Conservation (phyloP, 2,329 filamentous ascomycete genomes). For the Beauveria australis region DNA sequence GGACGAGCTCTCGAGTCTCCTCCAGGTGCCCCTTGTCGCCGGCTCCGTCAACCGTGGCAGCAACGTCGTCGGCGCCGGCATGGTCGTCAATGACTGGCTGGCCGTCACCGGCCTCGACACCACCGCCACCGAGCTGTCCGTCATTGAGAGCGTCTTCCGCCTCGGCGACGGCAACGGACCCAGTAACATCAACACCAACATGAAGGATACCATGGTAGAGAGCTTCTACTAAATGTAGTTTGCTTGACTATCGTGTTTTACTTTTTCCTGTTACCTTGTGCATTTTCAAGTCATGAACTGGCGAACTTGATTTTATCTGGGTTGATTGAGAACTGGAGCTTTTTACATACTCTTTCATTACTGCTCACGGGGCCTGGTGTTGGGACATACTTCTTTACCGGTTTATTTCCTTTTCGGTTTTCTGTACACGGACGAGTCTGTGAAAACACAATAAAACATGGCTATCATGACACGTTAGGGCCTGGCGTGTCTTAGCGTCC, state of each 20-base stretch:
- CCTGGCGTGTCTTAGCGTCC: no score
- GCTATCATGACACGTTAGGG: background rate
- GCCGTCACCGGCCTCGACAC: slow-evolving; percentile 90
- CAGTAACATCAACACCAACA: slow-evolving; percentile 67
- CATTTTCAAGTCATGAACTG: slow-evolving; percentile 10
- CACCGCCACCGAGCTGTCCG: slow-evolving; percentile 93
- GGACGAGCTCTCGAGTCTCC: slow-evolving; percentile 86
- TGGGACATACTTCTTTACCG: slow-evolving; percentile 8
- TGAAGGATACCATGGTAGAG: slow-evolving; percentile 99
- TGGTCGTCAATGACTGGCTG: slow-evolving; percentile 72
- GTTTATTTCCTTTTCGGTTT: slow-evolving; percentile 7
- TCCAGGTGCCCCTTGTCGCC: slow-evolving; percentile 93
- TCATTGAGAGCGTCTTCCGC: slow-evolving; percentile 92
- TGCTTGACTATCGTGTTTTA: background rate
- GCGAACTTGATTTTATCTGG: slow-evolving; percentile 5
- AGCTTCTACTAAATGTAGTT: slow-evolving; percentile 75
- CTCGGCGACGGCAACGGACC: slow-evolving; percentile 80
- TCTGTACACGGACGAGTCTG: slow-evolving; percentile 1
- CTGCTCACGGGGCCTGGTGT: slow-evolving; percentile 10
- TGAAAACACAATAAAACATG: background rate
- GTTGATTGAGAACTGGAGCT: slow-evolving; percentile 5
- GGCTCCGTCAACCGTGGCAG: slow-evolving; percentile 89
- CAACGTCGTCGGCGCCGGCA: slow-evolving; percentile 78
- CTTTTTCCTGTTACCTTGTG: slow-evolving; percentile 13
- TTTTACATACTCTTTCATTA: background rate